These are phyloP conservation scores for Mortierella sp. DNA, from an alignment of 371 early-diverging fungal species.

Conservation along the genomic window DNA sequence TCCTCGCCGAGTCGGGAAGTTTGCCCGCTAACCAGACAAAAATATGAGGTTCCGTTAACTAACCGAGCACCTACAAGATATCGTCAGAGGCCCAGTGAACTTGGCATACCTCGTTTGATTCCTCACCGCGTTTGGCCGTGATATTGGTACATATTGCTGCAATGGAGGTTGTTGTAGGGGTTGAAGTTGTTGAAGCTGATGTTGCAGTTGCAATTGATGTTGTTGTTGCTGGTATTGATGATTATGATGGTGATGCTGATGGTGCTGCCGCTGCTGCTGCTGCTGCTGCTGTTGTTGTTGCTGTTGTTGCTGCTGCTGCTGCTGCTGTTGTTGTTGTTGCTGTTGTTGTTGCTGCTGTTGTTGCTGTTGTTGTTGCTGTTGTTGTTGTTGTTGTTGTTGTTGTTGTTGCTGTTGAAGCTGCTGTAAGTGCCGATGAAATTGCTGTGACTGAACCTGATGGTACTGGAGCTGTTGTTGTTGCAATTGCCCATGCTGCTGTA, in stretches of 20 bases:
- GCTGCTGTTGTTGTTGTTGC: conserved; percentile 6
- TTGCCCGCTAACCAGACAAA: not conserved
- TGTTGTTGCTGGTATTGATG: conserved; percentile 7
- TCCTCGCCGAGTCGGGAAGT: conserved; percentile 14
- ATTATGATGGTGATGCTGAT: no score
- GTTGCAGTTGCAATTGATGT: conserved; percentile 7
- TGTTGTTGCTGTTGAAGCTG: conserved; percentile 14
- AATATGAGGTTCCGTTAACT: no score
- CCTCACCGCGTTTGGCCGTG: not conserved
- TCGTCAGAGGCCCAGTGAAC: not conserved
- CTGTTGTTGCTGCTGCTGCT: conserved; percentile 8
- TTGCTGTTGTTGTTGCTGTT: conserved; percentile 5
- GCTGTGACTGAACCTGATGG: conserved; percentile 7
- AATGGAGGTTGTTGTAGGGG: not conserved
- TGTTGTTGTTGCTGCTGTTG: conserved; percentile 12
- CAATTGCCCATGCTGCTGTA: conserved; percentile 7
- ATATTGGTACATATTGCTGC: not conserved
- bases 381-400: conserved; percentile 9
- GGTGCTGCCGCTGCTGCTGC: not conserved
- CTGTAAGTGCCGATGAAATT: no score
- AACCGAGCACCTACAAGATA: no score
- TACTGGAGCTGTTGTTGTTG: conserved; percentile 21
- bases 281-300: conserved; percentile 2
- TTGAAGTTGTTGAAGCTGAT: not conserved
- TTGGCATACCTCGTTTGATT: conserved; percentile 3